Evolutionary conservation across 192 early-diverging fungal species (phyloP), one percentile per base, ranked within the genome.

Genomic region (Lunasporangiospora selenospora): DNA sequence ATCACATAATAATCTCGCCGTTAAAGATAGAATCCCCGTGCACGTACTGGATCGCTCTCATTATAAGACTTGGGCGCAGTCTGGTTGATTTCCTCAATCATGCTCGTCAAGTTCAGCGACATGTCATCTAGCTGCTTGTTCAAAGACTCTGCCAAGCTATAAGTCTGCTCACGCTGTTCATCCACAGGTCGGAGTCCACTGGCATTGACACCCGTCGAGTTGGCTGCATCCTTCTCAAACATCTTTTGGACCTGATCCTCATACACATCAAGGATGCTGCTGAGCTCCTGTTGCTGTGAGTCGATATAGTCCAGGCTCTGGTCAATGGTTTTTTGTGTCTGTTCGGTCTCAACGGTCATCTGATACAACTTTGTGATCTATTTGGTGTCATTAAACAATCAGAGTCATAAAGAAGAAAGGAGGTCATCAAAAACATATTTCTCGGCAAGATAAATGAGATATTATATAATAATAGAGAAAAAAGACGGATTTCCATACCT

Each of bases 71-170:
- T 63, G 31, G 63, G 58, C 27, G 53, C 76, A 3, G 79, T 81
- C 33, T 76, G 69, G 69, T 99, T 99, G 46, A 99, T 84, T 32
- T 97, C 95, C 31, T 88, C 88, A 42, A 99, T 89, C 65, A 99
- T 86, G 42, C 76, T 81, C 16, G 85, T 83, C 41, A 99, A 77
- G 42, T 90, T 88, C 34, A 85, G 76, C 21, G 85, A 85, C 80
- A 99, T 89, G 42, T 93, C 90, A 60, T 97, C 95, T 43, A 99
- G 75, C 58, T 96, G 90, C 59, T 79, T 85, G 77, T 93, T 93
- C 34, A 99, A 75, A n/a, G 80, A 80, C 80, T 94, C 93, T 8
- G 95, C 94, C 36, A 94, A 77, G 53, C 81, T 78, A 78, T 96
- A 99, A 15, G 93, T 89, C 42, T 85, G 85, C 45, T 95, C 92